These are phyloP conservation scores for Synchytrium microbalum DNA, from an alignment of 371 early-diverging fungal genomes.

Conservation along the genomic window DNA sequence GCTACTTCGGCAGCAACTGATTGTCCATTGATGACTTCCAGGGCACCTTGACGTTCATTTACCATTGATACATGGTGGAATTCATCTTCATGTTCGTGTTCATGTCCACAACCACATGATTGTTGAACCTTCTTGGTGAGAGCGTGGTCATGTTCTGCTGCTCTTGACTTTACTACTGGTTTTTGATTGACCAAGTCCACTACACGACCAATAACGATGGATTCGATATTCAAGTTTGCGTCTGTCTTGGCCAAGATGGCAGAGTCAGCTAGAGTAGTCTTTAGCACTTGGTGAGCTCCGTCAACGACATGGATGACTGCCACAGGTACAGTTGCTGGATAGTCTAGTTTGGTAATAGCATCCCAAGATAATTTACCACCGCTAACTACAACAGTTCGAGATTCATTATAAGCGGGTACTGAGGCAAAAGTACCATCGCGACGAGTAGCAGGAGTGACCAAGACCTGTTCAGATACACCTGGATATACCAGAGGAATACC, in stretches of 20 bases:
- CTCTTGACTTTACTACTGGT: not conserved
- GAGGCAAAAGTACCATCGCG: too few species aligned
- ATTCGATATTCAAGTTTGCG: not conserved
- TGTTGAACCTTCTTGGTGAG: not conserved
- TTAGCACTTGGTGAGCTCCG: not conserved
- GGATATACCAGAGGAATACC: too few species aligned
- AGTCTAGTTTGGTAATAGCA: too few species aligned
- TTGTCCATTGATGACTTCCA: constrained; percentile 46
- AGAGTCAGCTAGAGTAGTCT: not conserved
- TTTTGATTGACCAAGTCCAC: not conserved
- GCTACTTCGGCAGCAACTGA: constrained; percentile 66
- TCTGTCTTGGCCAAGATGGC: not conserved
- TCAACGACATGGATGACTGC: not conserved
- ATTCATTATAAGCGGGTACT: too few species aligned
- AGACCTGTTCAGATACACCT: too few species aligned
- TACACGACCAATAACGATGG: not conserved
- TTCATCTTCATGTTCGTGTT: not conserved
- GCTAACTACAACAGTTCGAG: too few species aligned
- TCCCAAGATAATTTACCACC: too few species aligned
- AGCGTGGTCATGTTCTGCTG: not conserved
- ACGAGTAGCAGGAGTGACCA: too few species aligned
- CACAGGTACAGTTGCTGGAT: too few species aligned
- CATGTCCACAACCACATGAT: constrained; percentile 4
- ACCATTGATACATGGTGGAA: constrained; percentile 1
- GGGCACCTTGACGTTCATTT: constrained; percentile 7